A percentile compares a stretch with the other conserved stretches of the same genome.
Conservation (phyloP, 345 rosid genomes). For the Citropsis articulata region DNA sequence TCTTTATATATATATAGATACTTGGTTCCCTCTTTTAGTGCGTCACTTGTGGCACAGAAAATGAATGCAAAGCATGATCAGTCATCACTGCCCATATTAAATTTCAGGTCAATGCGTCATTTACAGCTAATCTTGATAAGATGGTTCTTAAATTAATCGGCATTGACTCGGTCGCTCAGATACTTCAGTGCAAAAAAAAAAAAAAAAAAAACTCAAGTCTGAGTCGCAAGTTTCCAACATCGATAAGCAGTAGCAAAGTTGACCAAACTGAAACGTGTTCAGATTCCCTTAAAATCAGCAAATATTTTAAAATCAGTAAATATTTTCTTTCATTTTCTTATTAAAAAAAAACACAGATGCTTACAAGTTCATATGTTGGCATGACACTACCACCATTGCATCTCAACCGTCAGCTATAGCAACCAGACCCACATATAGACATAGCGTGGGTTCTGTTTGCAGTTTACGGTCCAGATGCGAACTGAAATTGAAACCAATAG, state of each 20-base stretch:
- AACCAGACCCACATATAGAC: neutral
- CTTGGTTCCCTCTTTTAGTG: too few species aligned
- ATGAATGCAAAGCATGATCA: neutral
- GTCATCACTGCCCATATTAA: neutral
- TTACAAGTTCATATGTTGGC: neutral
- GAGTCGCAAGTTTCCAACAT: neutral
- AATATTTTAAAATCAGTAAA: too few species aligned
- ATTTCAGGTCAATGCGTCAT: neutral
- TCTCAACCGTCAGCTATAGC: constrained; percentile 1
- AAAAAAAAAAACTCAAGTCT: too few species aligned
- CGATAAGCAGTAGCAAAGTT: neutral
- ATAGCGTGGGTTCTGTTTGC: neutral
- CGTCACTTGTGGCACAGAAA: neutral
- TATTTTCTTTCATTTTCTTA: too few species aligned
- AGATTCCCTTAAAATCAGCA: neutral
- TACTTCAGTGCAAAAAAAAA: too few species aligned
- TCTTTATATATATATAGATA: too few species aligned
- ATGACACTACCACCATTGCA: neutral
- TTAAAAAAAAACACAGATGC: neutral
- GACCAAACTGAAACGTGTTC: neutral
- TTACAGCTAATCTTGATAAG: neutral
- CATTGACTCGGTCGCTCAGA: neutral
- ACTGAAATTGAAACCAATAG: neutral
- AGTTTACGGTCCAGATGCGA: neutral
- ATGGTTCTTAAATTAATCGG: neutral